These are phyloP conservation scores for Chaetomium olivaceum DNA, from an alignment of 2,329 filamentous ascomycete genomes.

Conservation along the genomic window DNA sequence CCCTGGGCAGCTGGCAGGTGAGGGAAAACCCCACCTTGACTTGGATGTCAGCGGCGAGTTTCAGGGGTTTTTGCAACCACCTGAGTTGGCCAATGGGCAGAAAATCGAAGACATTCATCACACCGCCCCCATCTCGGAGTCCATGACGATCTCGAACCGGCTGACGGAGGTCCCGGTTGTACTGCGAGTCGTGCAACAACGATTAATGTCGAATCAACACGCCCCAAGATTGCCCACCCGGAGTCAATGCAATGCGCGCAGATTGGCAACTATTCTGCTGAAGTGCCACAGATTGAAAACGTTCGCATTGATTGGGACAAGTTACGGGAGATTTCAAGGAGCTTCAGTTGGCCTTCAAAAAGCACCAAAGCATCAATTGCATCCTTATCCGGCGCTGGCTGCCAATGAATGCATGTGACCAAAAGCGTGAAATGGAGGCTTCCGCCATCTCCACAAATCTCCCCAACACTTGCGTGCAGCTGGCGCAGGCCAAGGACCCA, in stretches of 20 bases:
- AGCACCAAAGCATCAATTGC: background rate
- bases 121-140: constrained; percentile 7
- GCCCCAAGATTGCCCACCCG: background rate
- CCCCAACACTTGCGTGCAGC: background rate
- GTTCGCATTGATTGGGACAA: background rate
- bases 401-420: too few relatives aligned
- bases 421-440: background rate
- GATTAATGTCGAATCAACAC: background rate
- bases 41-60: background rate
- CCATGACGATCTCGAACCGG: constrained; percentile 2
- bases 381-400: background rate
- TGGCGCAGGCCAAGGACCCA: background rate
- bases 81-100: constrained; percentile 4
- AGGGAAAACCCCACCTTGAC: background rate
- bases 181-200: background rate
- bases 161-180: background rate
- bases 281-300: background rate
- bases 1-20: background rate
- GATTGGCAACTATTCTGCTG: background rate
- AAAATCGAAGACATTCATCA: background rate
- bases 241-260: background rate
- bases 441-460: constrained; percentile 1
- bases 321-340: background rate
- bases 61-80: constrained; percentile 7
- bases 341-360: background rate